Evolutionary conservation across 129 eudicot genomes (phyloP), one percentile per base, ranked within the genome.

Genomic region (Lonicera japonica): DNA sequence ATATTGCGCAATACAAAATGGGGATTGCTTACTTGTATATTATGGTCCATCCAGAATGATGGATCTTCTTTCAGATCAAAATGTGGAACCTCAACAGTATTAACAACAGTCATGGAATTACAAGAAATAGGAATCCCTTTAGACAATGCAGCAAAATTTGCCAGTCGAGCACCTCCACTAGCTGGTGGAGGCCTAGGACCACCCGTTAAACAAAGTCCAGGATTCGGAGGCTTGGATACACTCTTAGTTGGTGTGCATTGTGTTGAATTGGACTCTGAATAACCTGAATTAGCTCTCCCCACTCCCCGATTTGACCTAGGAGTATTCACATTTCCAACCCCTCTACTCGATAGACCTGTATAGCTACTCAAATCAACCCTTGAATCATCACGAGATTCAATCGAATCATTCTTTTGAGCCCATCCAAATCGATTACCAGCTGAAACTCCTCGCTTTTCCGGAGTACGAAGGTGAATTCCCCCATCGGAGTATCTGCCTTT

Each of bases 1-100:
- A n/a, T n/a, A 10, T 56, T 4, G n/a, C 24, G 50, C 52, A 25
- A 56, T 13, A 40, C 7, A 40, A 40, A 39, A 45, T 5, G 68
- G 36, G 63, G 24, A 25, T 36, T 54, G 36, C 83, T 70, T 74
- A 92, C 99, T 70, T 92, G 99, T 34, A 92, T 96, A 78, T 74
- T 92, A 66, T 85, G 99, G 65, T 92, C 95, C 91, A 85, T 80
- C 99, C 99, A 92, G 77, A 92, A 92, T 0, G 99, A 82, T 66
- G 99, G 85, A 77, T 92, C 89, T 73, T 92, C 99, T 67, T 92
- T 88, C 51, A 92, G 94, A 24, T 83, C 95, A 66, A 92, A 85
- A 92, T 85, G 85, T 1, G 96, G 95, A 52, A 87, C 96, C 61
- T 92, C 96, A 25, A 72, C 83, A 7, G 84, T 70, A 78, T 85